Evolutionary conservation across 345 rosid genomes (phyloP), one percentile per base, ranked within the genome.

Genomic region (Raphanus sativus): DNA sequence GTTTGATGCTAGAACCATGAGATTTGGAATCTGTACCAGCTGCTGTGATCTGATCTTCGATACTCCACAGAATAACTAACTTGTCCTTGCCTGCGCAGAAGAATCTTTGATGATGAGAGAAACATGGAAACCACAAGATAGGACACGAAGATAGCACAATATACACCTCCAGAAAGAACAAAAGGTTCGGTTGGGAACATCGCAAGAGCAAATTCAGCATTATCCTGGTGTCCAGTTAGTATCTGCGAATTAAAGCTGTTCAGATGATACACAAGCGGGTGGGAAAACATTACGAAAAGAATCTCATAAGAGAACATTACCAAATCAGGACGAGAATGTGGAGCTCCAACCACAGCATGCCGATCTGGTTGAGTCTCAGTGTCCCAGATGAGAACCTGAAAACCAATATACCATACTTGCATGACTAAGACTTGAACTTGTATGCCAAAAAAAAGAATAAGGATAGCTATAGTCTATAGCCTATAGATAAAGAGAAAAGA

Each of bases 141-240:
- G 3, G 11, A 58, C 36, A 65, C 32, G 16, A 33, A 13, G 30
- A 66, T 21, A 65, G 21, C 65, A 45, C 17, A 29, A 33, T 32
- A 73, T 62, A 34, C 77, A 94, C 98, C 98, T 89, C 98, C 98
- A 87, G 98, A 94, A 62, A 94, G 92, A 58, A 94, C 98, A 86
- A 79, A 89, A 21, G 98, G 97, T 75, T 92, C 97, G 55, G 89
- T 85, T 45, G 93, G 97, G 83, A 91, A 92, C 98, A 92, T 85
- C 61, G 98, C 93, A 70, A 94, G 98, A 74, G 97, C 98, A 83
- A 89, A 94, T 82, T 94, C 98, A 59, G 98, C 98, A 89, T 89
- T 84, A 77, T 94, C 97, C 77, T 87, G 90, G 78, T 94, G 98
- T 66, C 98, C 98, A 33, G 89, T 89, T 81, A 94, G 84, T 81